These are phyloP conservation scores for Phytophthora syringae DNA, from an alignment of 352 stramenopile species.

Conservation along the genomic window DNA sequence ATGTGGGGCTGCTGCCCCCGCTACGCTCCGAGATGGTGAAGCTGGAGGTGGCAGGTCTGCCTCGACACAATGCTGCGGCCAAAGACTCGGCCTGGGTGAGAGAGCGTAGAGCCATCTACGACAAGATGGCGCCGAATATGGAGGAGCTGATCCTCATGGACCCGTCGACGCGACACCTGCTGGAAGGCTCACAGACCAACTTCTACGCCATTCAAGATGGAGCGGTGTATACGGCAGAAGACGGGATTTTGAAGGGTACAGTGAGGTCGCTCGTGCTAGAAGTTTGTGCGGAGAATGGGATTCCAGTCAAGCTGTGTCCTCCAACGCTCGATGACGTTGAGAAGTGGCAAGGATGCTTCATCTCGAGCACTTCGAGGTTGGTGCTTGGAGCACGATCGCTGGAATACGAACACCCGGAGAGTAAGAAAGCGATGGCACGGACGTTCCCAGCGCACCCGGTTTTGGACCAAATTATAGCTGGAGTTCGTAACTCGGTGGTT, in stretches of 20 bases:
- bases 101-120: constrained; percentile 80
- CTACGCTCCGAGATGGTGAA: constrained; percentile 71
- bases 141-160: constrained; percentile 90
- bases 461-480: constrained; percentile 50
- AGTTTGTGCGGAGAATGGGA: constrained; percentile 55
- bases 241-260: constrained; percentile 80
- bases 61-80: constrained; percentile 71
- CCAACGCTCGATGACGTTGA: constrained; percentile 61
- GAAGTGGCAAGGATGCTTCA: constrained; percentile 80
- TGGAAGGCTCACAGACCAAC: constrained; percentile 88
- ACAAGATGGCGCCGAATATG: constrained; percentile 62
- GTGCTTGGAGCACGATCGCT: constrained; percentile 65
- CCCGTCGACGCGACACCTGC: constrained; percentile 52
- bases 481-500: constrained; percentile 56
- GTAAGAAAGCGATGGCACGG: constrained; percentile 28
- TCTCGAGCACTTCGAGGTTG: constrained; percentile 84
- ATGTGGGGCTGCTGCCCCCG: constrained; percentile 73
- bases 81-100: constrained; percentile 84
- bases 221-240: constrained; percentile 65
- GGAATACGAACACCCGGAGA: constrained; percentile 53
- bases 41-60: constrained; percentile 68
- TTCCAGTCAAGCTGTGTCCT: constrained; percentile 60
- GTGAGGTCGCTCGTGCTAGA: constrained; percentile 80
- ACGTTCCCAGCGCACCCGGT: constrained; percentile 48
- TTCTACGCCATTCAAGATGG: constrained; percentile 74